A percentile compares a stretch with the other conserved stretches of the same genome.
phyloP scores from a whole-genome alignment of 2,329 filamentous ascomycete genomes.

The Alternaria tenuissima region DNA sequence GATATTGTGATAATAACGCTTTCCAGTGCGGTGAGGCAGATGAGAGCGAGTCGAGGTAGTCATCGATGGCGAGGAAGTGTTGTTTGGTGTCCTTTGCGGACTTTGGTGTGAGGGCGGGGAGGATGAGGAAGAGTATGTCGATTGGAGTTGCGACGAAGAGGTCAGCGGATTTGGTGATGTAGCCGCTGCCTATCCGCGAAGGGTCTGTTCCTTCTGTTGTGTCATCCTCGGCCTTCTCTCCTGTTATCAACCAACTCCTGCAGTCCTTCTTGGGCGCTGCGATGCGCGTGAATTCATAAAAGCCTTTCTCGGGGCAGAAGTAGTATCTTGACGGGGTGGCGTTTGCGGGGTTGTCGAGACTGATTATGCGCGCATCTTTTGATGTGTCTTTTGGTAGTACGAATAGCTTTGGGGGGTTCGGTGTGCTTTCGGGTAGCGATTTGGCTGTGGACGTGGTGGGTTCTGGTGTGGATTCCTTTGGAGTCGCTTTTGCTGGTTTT shows the following conservation, averaged over 20 bases:
- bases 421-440: conserved; percentile 47
- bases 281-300: conserved; percentile 69
- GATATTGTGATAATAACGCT: conserved; percentile 61
- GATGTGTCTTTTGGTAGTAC: conserved; percentile 64
- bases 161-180: conserved; percentile 72
- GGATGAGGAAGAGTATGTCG: conserved; percentile 83
- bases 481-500: conserved; percentile 31
- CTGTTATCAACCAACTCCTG: conserved; percentile 63
- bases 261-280: conserved; percentile 59
- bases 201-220: conserved; percentile 3
- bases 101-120: conserved; percentile 71
- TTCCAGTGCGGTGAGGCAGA: conserved; percentile 66
- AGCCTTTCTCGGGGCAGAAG: conserved; percentile 65
- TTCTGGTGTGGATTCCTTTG: conserved; percentile 35
- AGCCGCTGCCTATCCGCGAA: conserved; percentile 51
- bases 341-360: conserved; percentile 63
- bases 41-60: conserved; percentile 72
- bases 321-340: conserved; percentile 61
- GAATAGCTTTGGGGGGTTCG: conserved; percentile 62
- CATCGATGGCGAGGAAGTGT: conserved; percentile 73
- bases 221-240: conserved; percentile 19
- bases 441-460: conserved; percentile 28
- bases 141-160: conserved; percentile 85
- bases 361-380: conserved; percentile 62
- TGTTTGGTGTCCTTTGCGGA: conserved; percentile 62